A percentile compares a stretch with the other conserved stretches of the same genome.
phyloP scores from a whole-genome alignment of 495 filamentous ascomycete genomes.

The Hypomontagnella monticulosa region DNA sequence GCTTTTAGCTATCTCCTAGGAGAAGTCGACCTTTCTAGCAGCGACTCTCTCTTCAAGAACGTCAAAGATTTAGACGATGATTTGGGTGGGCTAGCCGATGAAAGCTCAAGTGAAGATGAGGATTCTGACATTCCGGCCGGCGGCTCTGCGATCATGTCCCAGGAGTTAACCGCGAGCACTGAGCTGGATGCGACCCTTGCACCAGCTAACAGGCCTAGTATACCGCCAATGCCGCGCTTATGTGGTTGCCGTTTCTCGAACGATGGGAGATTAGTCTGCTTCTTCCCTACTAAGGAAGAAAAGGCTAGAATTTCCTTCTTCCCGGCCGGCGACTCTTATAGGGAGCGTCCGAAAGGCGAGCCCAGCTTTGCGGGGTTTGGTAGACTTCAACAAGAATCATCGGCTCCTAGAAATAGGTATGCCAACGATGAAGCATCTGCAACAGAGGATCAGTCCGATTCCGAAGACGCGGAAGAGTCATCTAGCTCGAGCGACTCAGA shows the following conservation, averaged over 20 bases:
- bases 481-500: conserved; percentile 76
- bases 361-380: conserved; percentile 89
- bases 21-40: conserved; percentile 79
- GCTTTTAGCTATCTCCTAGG: conserved; percentile 85
- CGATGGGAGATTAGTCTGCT: conserved; percentile 83
- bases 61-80: conserved; percentile 71
- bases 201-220: conserved; percentile 73
- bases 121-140: conserved; percentile 68
- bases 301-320: conserved; percentile 69
- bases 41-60: conserved; percentile 73
- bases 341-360: conserved; percentile 69
- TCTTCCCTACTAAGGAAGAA: conserved; percentile 84
- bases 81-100: conserved; percentile 63
- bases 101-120: conserved; percentile 88
- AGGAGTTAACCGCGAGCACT: conserved; percentile 61
- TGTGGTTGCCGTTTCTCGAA: conserved; percentile 83
- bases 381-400: conserved; percentile 66
- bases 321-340: conserved; percentile 67
- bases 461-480: conserved; percentile 72
- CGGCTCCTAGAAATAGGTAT: conserved; percentile 55
- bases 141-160: conserved; percentile 64
- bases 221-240: conserved; percentile 76
- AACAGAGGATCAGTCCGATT: conserved; percentile 60
- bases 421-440: conserved; percentile 63
- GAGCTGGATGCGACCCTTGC: conserved; percentile 62